phyloP scores from a whole-genome alignment of 257 asterid genomes.

The Petunia secreta region DNA sequence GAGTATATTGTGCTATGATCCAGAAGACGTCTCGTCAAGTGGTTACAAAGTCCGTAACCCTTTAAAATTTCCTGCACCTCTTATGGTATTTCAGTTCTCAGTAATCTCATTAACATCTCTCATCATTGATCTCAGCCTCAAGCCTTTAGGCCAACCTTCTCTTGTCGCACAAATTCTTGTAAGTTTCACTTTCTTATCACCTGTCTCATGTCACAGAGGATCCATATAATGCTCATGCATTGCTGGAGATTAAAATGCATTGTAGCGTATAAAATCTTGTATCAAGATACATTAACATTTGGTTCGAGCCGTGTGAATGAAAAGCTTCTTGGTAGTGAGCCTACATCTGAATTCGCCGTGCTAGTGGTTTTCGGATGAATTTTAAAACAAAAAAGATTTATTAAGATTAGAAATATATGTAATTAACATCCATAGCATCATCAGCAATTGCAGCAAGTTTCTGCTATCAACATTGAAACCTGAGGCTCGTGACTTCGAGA shows the following conservation, averaged over 20 bases:
- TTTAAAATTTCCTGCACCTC: conserved; percentile 59
- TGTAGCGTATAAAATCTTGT: too few relatives aligned
- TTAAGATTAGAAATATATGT: too few relatives aligned
- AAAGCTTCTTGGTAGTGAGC: too few relatives aligned
- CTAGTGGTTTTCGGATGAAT: too few relatives aligned
- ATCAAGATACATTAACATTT: too few relatives aligned
- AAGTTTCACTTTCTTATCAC: conserved; percentile 24
- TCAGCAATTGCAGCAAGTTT: not conserved
- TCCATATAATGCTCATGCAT: not conserved
- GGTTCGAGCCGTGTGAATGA: too few relatives aligned
- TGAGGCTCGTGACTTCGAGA: not conserved
- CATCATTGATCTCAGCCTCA: conserved; percentile 53
- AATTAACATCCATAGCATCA: too few relatives aligned
- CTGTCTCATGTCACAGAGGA: not conserved
- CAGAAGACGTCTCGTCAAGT: conserved; percentile 43
- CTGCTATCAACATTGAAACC: not conserved
- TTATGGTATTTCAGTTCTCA: conserved; percentile 62
- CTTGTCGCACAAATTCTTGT: conserved; percentile 73
- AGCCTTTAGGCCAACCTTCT: conserved; percentile 73
- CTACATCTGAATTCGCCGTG: too few relatives aligned
- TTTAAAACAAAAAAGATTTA: too few relatives aligned
- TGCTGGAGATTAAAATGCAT: not conserved
- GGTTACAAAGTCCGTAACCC: conserved; percentile 54
- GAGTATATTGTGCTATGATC: conserved; percentile 55
- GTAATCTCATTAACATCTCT: conserved; percentile 50